Conservation (phyloP, 2,329 filamentous ascomycete species). For the Aspergillus puulaauensis region DNA sequence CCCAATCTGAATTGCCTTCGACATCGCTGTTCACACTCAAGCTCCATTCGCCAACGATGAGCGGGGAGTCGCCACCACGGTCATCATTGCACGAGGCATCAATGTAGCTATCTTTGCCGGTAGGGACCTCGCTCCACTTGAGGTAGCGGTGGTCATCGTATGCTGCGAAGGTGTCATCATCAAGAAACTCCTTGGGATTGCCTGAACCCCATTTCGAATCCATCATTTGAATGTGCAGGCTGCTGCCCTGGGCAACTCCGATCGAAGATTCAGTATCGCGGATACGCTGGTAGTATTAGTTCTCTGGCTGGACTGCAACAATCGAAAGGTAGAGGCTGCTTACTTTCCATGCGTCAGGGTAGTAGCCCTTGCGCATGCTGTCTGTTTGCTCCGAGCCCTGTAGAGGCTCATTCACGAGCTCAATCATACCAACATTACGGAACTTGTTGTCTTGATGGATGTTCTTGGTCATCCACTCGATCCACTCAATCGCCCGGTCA, state of each 20-base stretch:
- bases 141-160: conserved; percentile 63
- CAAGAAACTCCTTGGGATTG: not conserved
- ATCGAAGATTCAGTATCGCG: conserved; percentile 50
- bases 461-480: conserved; percentile 55
- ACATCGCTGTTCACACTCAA: conserved; percentile 52
- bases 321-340: not conserved
- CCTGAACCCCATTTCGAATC: conserved; percentile 54
- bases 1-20: conserved; percentile 47
- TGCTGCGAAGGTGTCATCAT: conserved; percentile 42
- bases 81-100: conserved; percentile 50
- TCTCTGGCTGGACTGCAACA: too few relatives aligned
- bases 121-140: conserved; percentile 50
- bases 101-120: conserved; percentile 53
- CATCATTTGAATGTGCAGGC: conserved; percentile 30
- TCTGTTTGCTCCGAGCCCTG: conserved; percentile 35
- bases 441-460: conserved; percentile 52
- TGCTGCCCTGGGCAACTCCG: conserved; percentile 41
- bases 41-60: conserved; percentile 61
- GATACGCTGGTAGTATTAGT: conserved; percentile 37
- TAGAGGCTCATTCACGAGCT: conserved; percentile 60
- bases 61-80: conserved; percentile 46
- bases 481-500: conserved; percentile 54
- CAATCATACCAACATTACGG: conserved; percentile 59
- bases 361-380: conserved; percentile 46
- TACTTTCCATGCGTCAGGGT: conserved; percentile 47